These are phyloP conservation scores for Plasmodium gallinaceum DNA, from an alignment of 169 alveolate genomes.

Conservation along the genomic window DNA sequence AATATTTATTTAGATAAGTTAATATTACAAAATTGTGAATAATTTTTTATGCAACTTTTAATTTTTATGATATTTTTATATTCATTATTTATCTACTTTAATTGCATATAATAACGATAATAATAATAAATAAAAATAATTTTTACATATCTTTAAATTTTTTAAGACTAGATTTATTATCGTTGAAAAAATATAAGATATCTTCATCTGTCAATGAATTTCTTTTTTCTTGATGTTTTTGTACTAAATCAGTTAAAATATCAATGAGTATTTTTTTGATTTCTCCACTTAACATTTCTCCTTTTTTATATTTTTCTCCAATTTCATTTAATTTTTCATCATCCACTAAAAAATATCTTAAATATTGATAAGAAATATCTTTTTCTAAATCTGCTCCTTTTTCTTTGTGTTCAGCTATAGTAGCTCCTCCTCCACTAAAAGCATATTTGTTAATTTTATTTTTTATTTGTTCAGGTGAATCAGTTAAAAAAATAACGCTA, in stretches of 20 bases:
- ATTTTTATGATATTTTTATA: no score
- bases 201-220: constrained; percentile 57
- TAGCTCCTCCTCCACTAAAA: constrained; percentile 96
- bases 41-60: no score
- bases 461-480: constrained; percentile 93
- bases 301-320: constrained; percentile 94
- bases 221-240: constrained; percentile 90
- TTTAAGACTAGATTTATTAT: constrained; percentile 25
- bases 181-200: constrained; percentile 42
- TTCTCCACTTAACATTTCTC: constrained; percentile 97
- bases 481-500: constrained; percentile 96
- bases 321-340: constrained; percentile 94
- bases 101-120: not conserved
- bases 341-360: constrained; percentile 94
- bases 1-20: no score
- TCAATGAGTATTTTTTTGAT: constrained; percentile 93
- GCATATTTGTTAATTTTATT: constrained; percentile 97
- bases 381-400: constrained; percentile 96
- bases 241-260: constrained; percentile 86
- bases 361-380: constrained; percentile 98
- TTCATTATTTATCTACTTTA: not conserved
- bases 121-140: not conserved
- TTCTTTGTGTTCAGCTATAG: constrained; percentile 94
- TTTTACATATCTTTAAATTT: constrained; percentile 44
- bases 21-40: no score